phyloP scores from a whole-genome alignment of 2,329 filamentous ascomycete genomes.

The Hymenoscyphus albidus region DNA sequence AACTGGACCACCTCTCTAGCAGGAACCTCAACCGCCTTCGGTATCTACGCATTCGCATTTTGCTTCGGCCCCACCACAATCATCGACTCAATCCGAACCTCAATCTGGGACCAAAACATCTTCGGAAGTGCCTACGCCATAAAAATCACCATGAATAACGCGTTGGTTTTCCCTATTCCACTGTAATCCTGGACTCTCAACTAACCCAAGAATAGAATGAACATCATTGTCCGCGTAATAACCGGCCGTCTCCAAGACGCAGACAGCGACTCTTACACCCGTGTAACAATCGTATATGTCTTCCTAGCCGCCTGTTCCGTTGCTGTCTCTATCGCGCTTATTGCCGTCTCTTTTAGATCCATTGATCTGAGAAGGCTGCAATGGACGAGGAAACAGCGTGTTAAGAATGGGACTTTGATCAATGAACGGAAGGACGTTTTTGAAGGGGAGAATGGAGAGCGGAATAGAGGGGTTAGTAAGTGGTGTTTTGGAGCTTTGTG shows the following conservation, averaged over 20 bases:
- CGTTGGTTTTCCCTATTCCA: constrained; percentile 32
- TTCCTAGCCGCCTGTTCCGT: constrained; percentile 49
- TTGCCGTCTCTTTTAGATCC: constrained; percentile 38
- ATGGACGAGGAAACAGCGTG: constrained; percentile 54
- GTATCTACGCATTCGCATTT: constrained; percentile 53
- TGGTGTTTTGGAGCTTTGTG: constrained; percentile 38
- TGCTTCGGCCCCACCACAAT: constrained; percentile 55
- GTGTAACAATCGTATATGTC: constrained; percentile 54
- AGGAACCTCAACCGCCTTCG: constrained; percentile 57
- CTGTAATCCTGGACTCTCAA: not conserved
- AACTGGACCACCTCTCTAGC: constrained; percentile 46
- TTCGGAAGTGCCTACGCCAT: constrained; percentile 58
- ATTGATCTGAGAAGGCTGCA: constrained; percentile 48
- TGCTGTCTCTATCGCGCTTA: constrained; percentile 41
- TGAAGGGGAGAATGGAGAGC: constrained; percentile 37
- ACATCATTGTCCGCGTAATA: constrained; percentile 55
- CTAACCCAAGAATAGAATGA: constrained; percentile 43
- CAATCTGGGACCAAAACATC: constrained; percentile 56
- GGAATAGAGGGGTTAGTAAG: constrained; percentile 41
- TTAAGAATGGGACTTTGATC: constrained; percentile 43
- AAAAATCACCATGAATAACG: constrained; percentile 60
- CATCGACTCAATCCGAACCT: constrained; percentile 57
- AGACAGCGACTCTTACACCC: constrained; percentile 52
- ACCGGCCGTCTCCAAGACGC: constrained; percentile 56
- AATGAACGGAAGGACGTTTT: constrained; percentile 42